Conservation (phyloP, 2,329 filamentous ascomycete genomes). For the Colletotrichum aenigma region DNA sequence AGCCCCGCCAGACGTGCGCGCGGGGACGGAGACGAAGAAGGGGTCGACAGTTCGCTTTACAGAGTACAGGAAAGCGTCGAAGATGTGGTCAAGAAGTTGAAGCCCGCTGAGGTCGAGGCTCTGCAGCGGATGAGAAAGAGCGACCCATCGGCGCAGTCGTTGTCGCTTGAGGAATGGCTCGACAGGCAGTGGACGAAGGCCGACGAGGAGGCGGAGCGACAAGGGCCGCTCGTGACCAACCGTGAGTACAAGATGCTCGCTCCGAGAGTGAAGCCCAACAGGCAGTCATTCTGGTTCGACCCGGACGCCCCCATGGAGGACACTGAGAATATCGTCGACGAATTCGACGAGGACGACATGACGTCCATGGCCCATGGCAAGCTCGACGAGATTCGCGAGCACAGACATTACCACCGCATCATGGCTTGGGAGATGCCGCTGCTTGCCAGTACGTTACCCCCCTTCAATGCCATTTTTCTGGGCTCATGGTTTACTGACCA, state of each 20-base stretch:
- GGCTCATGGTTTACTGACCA: constrained; percentile 14
- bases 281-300: constrained; percentile 52
- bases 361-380: constrained; percentile 83
- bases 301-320: constrained; percentile 52
- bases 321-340: constrained; percentile 57
- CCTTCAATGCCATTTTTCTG: background rate
- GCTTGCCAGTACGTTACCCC: constrained; percentile 71
- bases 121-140: constrained; percentile 34
- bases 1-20: constrained; percentile 27
- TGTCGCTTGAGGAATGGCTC: constrained; percentile 11
- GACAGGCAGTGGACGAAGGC: background rate
- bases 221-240: constrained; percentile 6
- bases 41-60: constrained; percentile 18
- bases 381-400: constrained; percentile 85
- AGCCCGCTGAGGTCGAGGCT: constrained; percentile 18
- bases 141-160: constrained; percentile 25
- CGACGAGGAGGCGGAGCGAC: background rate
- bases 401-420: constrained; percentile 85
- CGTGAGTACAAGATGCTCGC: constrained; percentile 23
- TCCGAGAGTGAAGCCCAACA: constrained; percentile 32
- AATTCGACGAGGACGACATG: constrained; percentile 83
- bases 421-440: constrained; percentile 96
- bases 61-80: constrained; percentile 3
- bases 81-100: constrained; percentile 15
- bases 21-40: constrained; percentile 24